These are phyloP conservation scores for Phytophthora sp. DNA, from an alignment of 352 stramenopile species.

Conservation along the genomic window DNA sequence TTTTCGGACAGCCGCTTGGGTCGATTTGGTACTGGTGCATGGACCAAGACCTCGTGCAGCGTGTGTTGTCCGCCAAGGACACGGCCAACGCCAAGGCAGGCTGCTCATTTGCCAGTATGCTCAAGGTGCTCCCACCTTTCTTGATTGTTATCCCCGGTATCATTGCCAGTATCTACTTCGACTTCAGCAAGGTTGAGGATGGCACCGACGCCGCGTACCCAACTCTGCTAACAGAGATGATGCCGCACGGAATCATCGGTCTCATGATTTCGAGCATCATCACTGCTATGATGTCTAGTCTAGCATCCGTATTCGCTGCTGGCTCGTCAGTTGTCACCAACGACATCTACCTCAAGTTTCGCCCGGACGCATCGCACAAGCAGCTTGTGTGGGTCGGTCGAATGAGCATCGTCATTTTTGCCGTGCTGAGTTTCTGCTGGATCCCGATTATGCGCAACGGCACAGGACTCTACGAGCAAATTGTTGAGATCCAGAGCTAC, in stretches of 20 bases:
- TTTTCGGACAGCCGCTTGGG: constrained; percentile 64
- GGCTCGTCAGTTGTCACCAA: constrained; percentile 70
- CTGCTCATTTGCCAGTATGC: constrained; percentile 56
- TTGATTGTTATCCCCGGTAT: constrained; percentile 75
- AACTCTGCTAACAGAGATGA: constrained; percentile 67
- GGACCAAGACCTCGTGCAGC: constrained; percentile 74
- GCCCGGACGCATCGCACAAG: constrained; percentile 55
- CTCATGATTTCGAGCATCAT: constrained; percentile 78
- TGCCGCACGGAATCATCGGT: constrained; percentile 66
- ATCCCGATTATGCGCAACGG: constrained; percentile 68
- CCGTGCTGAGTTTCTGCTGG: constrained; percentile 64
- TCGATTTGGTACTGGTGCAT: constrained; percentile 82
- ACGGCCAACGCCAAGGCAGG: constrained; percentile 64
- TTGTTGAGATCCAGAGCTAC: constrained; percentile 72
- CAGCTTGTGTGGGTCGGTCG: constrained; percentile 69
- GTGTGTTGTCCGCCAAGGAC: constrained; percentile 72
- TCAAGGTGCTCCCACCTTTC: constrained; percentile 73
- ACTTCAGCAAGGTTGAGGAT: constrained; percentile 56
- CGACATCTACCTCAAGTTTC: constrained; percentile 65
- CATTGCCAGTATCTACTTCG: constrained; percentile 63
- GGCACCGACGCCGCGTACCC: constrained; percentile 71
- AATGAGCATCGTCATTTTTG: constrained; percentile 53
- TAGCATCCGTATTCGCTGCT: constrained; percentile 68
- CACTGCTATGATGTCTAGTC: constrained; percentile 74
- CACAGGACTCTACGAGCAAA: constrained; percentile 64